Base-by-base conservation (phyloP, 192 early-diverging fungal species). In the Phlyctochytrium bullatum region DNA sequence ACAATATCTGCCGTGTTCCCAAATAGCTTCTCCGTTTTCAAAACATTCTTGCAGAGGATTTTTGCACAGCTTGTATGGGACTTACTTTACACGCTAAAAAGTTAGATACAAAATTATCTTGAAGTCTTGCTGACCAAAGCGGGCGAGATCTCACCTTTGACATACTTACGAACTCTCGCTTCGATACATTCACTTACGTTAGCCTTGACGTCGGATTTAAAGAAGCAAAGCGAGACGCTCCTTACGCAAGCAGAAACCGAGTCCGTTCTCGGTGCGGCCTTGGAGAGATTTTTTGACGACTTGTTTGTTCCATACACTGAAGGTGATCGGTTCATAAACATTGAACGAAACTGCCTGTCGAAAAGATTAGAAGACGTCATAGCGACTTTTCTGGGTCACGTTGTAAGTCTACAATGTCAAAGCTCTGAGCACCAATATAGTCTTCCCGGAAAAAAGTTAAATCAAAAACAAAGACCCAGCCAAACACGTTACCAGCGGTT, bases 1-100 rank as follows among this genome's bases (percentile, higher is more conserved):
- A 88, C 94, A 36, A 95, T 98, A 34, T 91, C 88, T n/a, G 86
- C 86, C 65, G 93, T 99, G 0, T 99, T 99, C 65, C 94, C 96
- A 24, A 91, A 97, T 60, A 88, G 94, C 0, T 82, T 88, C 12
- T 80, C 87, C 2, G 92, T 98, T 3, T 92, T 97, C 84, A 92
- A 97, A 83, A 89, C 90, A 57, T 92, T 99, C 61, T 82, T 97
- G 30, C 92, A 94, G 66, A 88, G 97, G 61, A 87, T 98, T 2
- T 99, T 98, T 83, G 95, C 91, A 59, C 95, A 99, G 83, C 92
- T 92, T 50, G 91, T 92, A 83, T 52, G 76, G 68, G 14, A 65
- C 65, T 47, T 58, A 10, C 32, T 25, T 24, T 59, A 52, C 6
- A n/a, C 67, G 3, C 17, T 28, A 29, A 3, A 24, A 36, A 14